Evolutionary conservation across 768 basidiomycete genomes (phyloP).

Genomic region (Serpula lacrymans): DNA sequence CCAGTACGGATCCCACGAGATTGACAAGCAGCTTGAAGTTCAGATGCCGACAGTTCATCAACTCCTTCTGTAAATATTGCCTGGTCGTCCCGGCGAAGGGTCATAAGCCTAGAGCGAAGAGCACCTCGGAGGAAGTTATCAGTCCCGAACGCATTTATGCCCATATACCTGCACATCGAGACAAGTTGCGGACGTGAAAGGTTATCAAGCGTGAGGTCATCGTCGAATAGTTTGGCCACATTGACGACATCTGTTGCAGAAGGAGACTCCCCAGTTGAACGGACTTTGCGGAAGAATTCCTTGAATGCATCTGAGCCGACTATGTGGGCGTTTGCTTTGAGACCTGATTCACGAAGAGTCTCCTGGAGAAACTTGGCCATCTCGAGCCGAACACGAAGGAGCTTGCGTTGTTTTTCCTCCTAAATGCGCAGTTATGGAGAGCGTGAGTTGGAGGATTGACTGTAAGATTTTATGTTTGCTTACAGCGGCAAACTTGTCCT

Average conservation of each 20-base stretch:
- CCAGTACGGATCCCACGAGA: slow-evolving; percentile 89
- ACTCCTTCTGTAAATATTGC: slow-evolving; percentile 88
- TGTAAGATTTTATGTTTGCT: slow-evolving; percentile 27
- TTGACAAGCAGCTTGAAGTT: slow-evolving; percentile 91
- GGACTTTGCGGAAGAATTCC: slow-evolving; percentile 98
- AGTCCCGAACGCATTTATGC: slow-evolving; percentile 96
- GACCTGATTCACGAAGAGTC: slow-evolving; percentile 89
- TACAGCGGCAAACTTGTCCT: slow-evolving; percentile 94
- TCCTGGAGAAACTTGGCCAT: slow-evolving; percentile 99
- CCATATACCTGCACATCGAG: slow-evolving; percentile 97
- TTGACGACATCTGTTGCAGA: slow-evolving; percentile 86
- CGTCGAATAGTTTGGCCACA: slow-evolving; percentile 95
- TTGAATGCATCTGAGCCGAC: slow-evolving; percentile 95
- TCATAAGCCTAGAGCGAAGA: slow-evolving; percentile 77
- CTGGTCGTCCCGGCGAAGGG: slow-evolving; percentile 90
- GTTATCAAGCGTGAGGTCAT: slow-evolving; percentile 97
- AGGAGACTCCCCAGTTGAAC: slow-evolving; percentile 93
- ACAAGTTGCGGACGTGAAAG: slow-evolving; percentile 97
- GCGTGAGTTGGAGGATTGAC: too few relatives aligned
- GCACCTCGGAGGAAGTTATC: slow-evolving; percentile 96
- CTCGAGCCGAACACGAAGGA: slow-evolving; percentile 90
- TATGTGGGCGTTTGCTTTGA: slow-evolving; percentile 91
- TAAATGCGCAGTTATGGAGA: slow-evolving; percentile 26
- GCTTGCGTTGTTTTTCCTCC: slow-evolving; percentile 97
- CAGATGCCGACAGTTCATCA: slow-evolving; percentile 84